Percentiles rank a stretch among this genome's conserved stretches.
phyloP scores from a whole-genome alignment of 108 stramenopile genomes.

The Skeletonema tropicum region DNA sequence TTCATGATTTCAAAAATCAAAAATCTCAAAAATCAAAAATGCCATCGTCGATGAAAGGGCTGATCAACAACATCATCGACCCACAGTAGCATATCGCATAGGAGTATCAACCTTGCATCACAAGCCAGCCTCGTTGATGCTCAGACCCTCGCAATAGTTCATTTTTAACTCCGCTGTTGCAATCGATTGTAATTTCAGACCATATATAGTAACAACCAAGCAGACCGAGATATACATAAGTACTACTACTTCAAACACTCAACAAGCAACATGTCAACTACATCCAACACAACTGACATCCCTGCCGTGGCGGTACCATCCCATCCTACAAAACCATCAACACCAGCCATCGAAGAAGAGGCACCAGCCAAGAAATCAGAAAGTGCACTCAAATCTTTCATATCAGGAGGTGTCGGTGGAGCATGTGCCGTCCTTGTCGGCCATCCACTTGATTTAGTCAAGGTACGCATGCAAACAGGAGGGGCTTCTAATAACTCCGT shows the following conservation, averaged over 20 bases:
- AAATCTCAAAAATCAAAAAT: no score
- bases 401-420: constrained; percentile 84
- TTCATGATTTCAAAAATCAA: no score
- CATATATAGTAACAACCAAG: background rate
- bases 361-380: background rate
- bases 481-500: constrained; percentile 47
- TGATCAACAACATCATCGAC: no score
- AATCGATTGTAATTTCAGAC: no score
- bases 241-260: background rate
- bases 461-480: constrained; percentile 77
- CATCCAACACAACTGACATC: background rate
- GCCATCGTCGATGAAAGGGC: no score
- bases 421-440: constrained; percentile 72
- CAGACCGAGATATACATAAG: background rate
- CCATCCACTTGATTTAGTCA: constrained; percentile 80
- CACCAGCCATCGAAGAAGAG: background rate
- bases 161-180: no score
- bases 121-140: no score
- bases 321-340: background rate
- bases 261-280: background rate
- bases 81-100: no score
- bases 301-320: background rate
- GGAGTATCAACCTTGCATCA: no score
- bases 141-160: no score
- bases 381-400: constrained; percentile 63